Base-by-base conservation (phyloP, 2,329 filamentous ascomycete species). In the Talaromyces sp. region DNA sequence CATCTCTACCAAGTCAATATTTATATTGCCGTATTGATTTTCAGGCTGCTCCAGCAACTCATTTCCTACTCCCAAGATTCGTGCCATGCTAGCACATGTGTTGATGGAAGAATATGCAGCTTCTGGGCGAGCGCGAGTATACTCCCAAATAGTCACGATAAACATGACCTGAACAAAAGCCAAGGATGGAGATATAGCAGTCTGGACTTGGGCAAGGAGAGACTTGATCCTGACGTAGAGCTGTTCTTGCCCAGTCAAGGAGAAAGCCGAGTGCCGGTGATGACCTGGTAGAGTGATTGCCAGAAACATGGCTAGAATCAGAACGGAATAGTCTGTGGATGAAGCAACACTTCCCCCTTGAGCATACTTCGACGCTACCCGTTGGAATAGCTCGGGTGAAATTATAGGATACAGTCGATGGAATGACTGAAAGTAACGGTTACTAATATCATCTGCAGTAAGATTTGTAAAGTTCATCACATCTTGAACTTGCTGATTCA, bases 161-260 rank as follows among this genome's bases (percentile, higher is more conserved):
- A 66, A 59, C 22, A 38, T 38, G 17, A 61, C 60, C 60, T 66
- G 64, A 6, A 63, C 43, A 36, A 66, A 56, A 6, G 51, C 19
- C 11, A 66, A 29, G 6, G 64, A 66, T 6, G 60, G 61, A 15
- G 22, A 45, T 19, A 58, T 27, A 4, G 60, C 47, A 54, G 60
- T 31, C 27, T 66, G 64, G 6, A 56, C 53, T 47, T 63, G 59
- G 11, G 64, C 60, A n/a, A 66, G 54, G 22, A 66, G 60, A 11
- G 60, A 66, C 47, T 66, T 66, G 22, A 54, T 53, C 3, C 43
- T 62, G n/a, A 54, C 36, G 38, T 66, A 66, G 13, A 66, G 59
- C 31, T 58, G 38, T 11, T 63, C 60, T 27, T 45, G 59, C 17
- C 17, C 47, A 1, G 27, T 36, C 25, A 27, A 36, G n/a, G 64